Percentiles rank a stretch among this genome's conserved stretches.
Evolutionary conservation across 768 basidiomycete genomes (phyloP).

Genomic region (Thelephora aurantiotincta): DNA sequence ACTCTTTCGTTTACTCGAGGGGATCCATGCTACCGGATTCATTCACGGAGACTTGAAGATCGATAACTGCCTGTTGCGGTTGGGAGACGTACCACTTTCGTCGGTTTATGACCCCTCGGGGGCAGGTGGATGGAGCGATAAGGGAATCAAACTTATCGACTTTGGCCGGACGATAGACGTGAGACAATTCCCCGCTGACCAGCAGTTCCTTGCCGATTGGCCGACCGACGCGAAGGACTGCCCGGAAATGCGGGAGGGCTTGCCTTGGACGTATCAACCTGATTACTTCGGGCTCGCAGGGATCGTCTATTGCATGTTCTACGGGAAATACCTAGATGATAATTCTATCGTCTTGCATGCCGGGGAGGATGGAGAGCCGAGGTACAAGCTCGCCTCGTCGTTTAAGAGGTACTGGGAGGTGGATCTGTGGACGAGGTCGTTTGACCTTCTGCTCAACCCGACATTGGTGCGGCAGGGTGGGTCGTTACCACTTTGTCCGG

Average conservation of each 20-base stretch:
- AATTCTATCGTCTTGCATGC: conserved; percentile 30
- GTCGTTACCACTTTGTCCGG: conserved; percentile 56
- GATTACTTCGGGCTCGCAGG: conserved; percentile 96
- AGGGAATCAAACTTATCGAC: conserved; percentile 90
- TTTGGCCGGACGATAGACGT: conserved; percentile 94
- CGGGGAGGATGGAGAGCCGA: conserved; percentile 16
- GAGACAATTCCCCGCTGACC: conserved; percentile 60
- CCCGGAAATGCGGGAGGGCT: conserved; percentile 71
- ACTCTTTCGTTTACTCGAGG: conserved; percentile 69
- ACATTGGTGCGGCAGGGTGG: conserved; percentile 38
- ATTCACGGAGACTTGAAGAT: conserved; percentile 99
- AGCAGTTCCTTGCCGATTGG: conserved; percentile 83
- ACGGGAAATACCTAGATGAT: conserved; percentile 88
- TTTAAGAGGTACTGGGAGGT: conserved; percentile 93
- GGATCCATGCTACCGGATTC: conserved; percentile 69
- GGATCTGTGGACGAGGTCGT: conserved; percentile 72
- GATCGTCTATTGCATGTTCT: conserved; percentile 90
- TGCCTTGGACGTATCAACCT: conserved; percentile 87
- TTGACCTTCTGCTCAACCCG: conserved; percentile 82
- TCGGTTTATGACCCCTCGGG: conserved; percentile 67
- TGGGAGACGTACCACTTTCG: conserved; percentile 60
- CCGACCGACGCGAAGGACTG: conserved; percentile 83
- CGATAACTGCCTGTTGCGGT: conserved; percentile 92
- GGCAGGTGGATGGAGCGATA: conserved; percentile 70
- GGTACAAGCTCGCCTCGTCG: conserved; percentile 59